Evolutionary conservation across 1,284 basidiomycete species (phyloP).

Genomic region (Sphagnurus paluster): DNA sequence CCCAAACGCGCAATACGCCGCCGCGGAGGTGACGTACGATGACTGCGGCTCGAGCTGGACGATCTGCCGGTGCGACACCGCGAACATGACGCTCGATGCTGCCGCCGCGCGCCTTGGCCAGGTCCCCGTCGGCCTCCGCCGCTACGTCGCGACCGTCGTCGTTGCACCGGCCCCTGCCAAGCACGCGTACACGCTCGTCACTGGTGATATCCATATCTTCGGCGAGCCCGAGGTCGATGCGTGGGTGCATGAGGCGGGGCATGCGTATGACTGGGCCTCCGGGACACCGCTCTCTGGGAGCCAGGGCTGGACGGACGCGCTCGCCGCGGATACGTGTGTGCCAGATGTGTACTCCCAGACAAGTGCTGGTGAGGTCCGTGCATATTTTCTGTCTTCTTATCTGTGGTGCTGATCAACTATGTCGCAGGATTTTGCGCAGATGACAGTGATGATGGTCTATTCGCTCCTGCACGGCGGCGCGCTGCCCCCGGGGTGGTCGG

Average conservation of each 20-base stretch:
- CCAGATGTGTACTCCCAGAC: slow-evolving; percentile 27
- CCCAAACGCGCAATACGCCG: slow-evolving; percentile 17
- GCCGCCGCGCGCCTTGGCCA: slow-evolving; percentile 24
- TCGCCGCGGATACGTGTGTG: slow-evolving; percentile 24
- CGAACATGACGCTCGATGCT: slow-evolving; percentile 24
- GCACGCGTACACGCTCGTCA: slow-evolving; percentile 27
- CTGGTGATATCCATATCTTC: slow-evolving; percentile 30
- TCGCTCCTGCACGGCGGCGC: slow-evolving; percentile 20
- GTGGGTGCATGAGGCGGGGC: slow-evolving; percentile 30
- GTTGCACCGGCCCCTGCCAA: slow-evolving; percentile 8
- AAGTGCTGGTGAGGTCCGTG: slow-evolving; percentile 25
- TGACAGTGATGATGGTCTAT: slow-evolving; percentile 24
- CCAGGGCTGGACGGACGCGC: slow-evolving; percentile 20
- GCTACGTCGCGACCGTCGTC: slow-evolving; percentile 23
- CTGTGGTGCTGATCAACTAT: no score
- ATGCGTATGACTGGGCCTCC: slow-evolving; percentile 29
- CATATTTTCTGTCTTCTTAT: not conserved
- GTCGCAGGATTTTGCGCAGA: slow-evolving; percentile 32
- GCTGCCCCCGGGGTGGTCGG: slow-evolving; percentile 22
- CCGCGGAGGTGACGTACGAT: slow-evolving; percentile 25
- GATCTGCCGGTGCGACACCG: slow-evolving; percentile 26
- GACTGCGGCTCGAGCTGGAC: slow-evolving; percentile 27
- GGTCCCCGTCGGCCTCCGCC: slow-evolving; percentile 29
- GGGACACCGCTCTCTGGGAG: slow-evolving; percentile 16
- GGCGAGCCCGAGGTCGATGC: slow-evolving; percentile 21